phyloP scores from a whole-genome alignment of 768 basidiomycete species.

The Austroboletus festivus region DNA sequence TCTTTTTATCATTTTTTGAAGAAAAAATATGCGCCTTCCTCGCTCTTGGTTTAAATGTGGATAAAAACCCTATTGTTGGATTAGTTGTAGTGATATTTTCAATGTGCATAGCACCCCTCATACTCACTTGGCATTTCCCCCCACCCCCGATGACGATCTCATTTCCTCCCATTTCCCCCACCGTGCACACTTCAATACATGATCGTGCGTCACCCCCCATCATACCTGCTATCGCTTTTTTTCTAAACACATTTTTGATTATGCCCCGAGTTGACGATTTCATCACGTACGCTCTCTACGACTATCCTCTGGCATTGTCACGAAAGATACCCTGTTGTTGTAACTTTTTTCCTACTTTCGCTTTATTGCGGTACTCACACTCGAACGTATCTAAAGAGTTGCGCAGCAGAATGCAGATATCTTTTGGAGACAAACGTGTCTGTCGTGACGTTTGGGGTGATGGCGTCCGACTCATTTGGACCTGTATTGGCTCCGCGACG shows the following conservation, averaged over 20 bases:
- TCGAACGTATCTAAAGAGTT: conserved; percentile 25
- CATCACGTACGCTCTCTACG: conserved; percentile 24
- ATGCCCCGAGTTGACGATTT: conserved; percentile 32
- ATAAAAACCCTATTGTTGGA: conserved; percentile 36
- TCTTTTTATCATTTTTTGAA: conserved; percentile 5
- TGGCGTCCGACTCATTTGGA: no score
- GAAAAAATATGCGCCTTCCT: conserved; percentile 17
- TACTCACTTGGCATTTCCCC: conserved; percentile 23
- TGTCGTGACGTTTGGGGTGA: background rate
- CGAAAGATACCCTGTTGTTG: conserved; percentile 36
- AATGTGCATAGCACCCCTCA: conserved; percentile 27
- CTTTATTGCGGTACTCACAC: conserved; percentile 24
- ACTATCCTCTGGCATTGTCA: conserved; percentile 24
- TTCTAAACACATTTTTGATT: conserved; percentile 15
- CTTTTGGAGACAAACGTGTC: conserved; percentile 14
- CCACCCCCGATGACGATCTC: conserved; percentile 9
- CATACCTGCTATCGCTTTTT: background rate
- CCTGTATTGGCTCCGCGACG: no score
- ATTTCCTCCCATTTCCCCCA: background rate
- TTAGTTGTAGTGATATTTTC: conserved; percentile 34
- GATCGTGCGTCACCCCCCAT: conserved; percentile 23
- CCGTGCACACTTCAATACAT: conserved; percentile 2
- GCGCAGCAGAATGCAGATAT: conserved; percentile 35
- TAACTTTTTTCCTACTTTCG: conserved; percentile 20
- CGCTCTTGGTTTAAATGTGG: conserved; percentile 33